Percentiles rank a stretch among this genome's conserved stretches.
phyloP scores from a whole-genome alignment of 805 yeast genomes.

The Candida loeiensis region DNA sequence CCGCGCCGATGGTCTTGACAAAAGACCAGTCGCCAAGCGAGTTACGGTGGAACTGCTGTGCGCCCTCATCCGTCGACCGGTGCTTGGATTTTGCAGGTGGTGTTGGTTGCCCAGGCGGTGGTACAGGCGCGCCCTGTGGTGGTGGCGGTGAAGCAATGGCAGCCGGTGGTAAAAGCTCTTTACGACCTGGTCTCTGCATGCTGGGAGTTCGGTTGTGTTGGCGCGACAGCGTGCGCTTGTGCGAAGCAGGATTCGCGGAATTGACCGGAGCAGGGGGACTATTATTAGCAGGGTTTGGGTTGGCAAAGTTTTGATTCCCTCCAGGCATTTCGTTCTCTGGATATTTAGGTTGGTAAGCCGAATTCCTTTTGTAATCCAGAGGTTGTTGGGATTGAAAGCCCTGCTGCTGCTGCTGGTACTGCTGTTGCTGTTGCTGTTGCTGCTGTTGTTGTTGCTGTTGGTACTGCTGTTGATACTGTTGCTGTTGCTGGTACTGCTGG shows the following conservation, averaged over 20 bases:
- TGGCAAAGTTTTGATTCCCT: no score
- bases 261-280: not conserved
- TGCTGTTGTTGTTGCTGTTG: constrained; percentile 13
- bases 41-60: constrained; percentile 69
- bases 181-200: constrained; percentile 1
- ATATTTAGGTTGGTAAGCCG: not conserved
- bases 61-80: constrained; percentile 5
- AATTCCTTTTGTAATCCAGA: no score
- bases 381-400: no score
- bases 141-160: constrained; percentile 7
- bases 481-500: not conserved
- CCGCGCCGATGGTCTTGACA: constrained; percentile 92
- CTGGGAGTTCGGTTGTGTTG: constrained; percentile 3
- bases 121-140: not conserved
- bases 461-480: constrained; percentile 2
- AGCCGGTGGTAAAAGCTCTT: constrained; percentile 6
- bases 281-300: no score
- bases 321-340: no score
- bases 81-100: constrained; percentile 6
- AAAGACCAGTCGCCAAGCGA: constrained; percentile 97
- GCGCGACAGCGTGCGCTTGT: not conserved
- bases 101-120: not conserved
- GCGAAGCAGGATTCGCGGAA: not conserved
- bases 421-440: constrained; percentile 9
- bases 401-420: constrained; percentile 15